phyloP scores from a whole-genome alignment of 2,329 filamentous ascomycete genomes.

The Fusarium abutilonis region DNA sequence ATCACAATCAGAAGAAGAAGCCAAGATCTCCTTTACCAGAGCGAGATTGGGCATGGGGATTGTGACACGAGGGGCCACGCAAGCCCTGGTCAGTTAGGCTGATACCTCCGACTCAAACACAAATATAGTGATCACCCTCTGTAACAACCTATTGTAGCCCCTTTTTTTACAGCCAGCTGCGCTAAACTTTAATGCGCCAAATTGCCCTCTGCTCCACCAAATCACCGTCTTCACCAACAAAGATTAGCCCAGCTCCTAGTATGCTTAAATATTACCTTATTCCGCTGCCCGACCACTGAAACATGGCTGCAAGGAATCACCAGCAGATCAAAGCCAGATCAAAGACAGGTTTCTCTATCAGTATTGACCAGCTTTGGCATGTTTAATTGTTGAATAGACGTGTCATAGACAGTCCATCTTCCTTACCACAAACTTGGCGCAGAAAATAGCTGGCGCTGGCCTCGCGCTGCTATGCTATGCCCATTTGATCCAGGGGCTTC shows the following conservation, averaged over 20 bases:
- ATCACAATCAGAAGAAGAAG: constrained; percentile 23
- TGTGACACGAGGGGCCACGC: constrained; percentile 24
- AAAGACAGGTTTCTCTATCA: neutral
- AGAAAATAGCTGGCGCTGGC: constrained; percentile 4
- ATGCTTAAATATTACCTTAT: constrained; percentile 47
- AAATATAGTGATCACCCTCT: neutral
- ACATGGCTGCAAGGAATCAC: constrained; percentile 21
- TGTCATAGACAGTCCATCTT: constrained; percentile 3
- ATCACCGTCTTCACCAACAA: neutral
- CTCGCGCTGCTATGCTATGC: constrained; percentile 20
- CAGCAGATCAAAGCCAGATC: neutral
- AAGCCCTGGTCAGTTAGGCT: constrained; percentile 12
- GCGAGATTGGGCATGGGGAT: neutral
- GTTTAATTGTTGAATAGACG: neutral
- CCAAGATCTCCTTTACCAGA: constrained; percentile 18
- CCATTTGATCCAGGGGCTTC: constrained; percentile 31
- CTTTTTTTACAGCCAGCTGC: constrained; percentile 11
- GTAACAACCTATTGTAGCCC: neutral
- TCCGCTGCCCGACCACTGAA: constrained; percentile 31
- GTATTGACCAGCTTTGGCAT: neutral
- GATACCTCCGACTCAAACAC: neutral
- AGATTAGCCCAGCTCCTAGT: constrained; percentile 35
- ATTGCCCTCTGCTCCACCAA: constrained; percentile 21
- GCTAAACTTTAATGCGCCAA: constrained; percentile 43
- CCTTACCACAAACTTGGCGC: constrained; percentile 4